Base-by-base conservation (phyloP, 2,329 filamentous ascomycete species). In the Pseudogymnoascus sp. region DNA sequence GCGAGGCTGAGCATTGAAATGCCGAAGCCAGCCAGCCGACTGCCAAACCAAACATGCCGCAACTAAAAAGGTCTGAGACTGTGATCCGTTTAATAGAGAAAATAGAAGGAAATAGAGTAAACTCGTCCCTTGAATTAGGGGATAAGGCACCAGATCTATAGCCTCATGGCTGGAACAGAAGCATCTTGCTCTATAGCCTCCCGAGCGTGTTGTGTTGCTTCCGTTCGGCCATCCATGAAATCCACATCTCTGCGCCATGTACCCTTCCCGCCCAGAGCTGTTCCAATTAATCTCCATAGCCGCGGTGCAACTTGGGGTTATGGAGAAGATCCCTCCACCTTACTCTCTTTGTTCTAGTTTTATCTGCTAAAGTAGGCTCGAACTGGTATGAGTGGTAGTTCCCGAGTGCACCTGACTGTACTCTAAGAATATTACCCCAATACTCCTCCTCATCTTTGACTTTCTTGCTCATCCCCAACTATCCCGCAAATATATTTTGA, bases 321-420 rank as follows among this genome's bases (percentile, higher is more conserved):
- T 55, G 49, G 49, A 55, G 49, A 55, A 55, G 49, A 55, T 55
- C 49, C 49, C 49, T 55, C 49, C 49, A 55, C 49, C 49, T 55
- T 33, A 55, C 49, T 55, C 28, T 35, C 28, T 55, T 55, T 55
- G 49, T 11, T 55, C 49, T 55, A 55, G 49, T 35, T 55, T 55
- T 19, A 11, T 28, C n/a, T 35, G 30, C 49, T 55, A 55, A 55
- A 55, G 49, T 55, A 33, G 28, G 28, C 49, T 55, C 49, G 28
- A 19, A 55, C 28, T 55, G 28, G 49, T 35, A 7, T 55, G 49
- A n/a, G 28, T 30, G 33, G 45, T n/a, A 33, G 49, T 55, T 28
- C 49, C 49, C 49, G 16, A 14, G 16, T 55, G 16, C 49, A 35
- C 49, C 49, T 55, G 49, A 55, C 49, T 55, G 49, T 55, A 55